phyloP scores from a whole-genome alignment of 306 rosid genomes.

The Oxytropis ochrocephala region DNA sequence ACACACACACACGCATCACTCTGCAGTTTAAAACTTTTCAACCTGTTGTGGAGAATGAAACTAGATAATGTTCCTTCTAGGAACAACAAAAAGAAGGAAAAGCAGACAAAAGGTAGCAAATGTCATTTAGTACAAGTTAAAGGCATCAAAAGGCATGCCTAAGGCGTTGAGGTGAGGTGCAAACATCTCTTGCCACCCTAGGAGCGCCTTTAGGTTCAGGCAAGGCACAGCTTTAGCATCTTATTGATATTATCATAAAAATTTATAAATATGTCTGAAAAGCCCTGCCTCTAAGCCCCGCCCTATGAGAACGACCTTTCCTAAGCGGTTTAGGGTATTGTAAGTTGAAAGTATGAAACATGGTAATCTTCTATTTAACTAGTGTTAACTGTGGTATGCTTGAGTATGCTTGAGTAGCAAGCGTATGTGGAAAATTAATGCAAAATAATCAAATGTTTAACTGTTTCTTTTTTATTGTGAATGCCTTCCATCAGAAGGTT shows the following conservation, averaged over 20 bases:
- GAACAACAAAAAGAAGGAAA: background rate
- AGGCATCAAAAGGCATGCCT: background rate
- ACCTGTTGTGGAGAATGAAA: background rate
- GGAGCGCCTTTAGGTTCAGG: background rate
- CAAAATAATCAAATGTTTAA: background rate
- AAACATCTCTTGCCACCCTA: background rate
- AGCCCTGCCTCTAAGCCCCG: background rate
- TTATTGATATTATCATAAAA: background rate
- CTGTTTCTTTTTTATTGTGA: slow-evolving; percentile 1
- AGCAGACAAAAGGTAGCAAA: background rate
- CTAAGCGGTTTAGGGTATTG: background rate
- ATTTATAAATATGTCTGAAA: background rate
- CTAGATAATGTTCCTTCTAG: background rate
- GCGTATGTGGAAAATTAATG: slow-evolving; percentile 1
- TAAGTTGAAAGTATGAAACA: background rate
- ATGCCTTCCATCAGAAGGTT: background rate
- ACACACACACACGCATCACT: background rate
- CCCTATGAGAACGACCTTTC: background rate
- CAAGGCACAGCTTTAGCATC: background rate
- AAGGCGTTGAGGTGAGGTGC: background rate
- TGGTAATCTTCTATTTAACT: background rate
- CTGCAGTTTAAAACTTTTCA: background rate
- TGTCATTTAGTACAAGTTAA: background rate
- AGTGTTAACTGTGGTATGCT: background rate
- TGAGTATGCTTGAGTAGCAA: background rate